Base-by-base conservation (phyloP, 1,284 basidiomycete species). In the Cryptococcus wingfieldii region DNA sequence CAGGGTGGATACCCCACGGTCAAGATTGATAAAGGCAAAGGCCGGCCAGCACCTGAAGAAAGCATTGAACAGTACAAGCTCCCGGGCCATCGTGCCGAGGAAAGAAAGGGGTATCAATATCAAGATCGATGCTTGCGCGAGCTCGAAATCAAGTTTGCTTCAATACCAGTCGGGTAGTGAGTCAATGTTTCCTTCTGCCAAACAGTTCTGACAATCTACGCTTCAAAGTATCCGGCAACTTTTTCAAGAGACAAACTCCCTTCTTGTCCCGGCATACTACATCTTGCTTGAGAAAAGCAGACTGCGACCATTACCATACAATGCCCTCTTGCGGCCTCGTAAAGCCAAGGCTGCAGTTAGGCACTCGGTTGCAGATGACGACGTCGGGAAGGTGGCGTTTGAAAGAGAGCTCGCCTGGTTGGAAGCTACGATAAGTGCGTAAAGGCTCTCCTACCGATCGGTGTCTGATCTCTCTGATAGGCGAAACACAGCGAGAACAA, bases 351-450 rank as follows among this genome's bases (percentile, higher is more conserved):
- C 48, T 28, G 52, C 9, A 27, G 12, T 19, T 8, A 23, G 27
- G 38, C 5, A 3, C n/a, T 42, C 18, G 42, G 50, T 6, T 4
- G 38, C 14, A 10, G 42, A 31, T 67, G 73, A 54, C 55, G 55
- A 60, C 50, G 76, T 68, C 44, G 66, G 77, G 2, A 78, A 81
- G 54, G 65, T 67, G 3, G 80, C 79, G 39, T 82, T 83, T 54
- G 77, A 80, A 55, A 62, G 68, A 49, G 81, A 84, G 69, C 69
- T 76, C 54, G 76, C 67, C 18, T 86, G 82, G 82, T 53, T 74
- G 38, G 53, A 52, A 71, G 18, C 69, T 72, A 18, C 74, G 69
- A 27, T 76, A 75, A 27, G 72, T 68, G 67, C 31, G 62, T 56
- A 18, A 8, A 46, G 12, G n/a, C 12, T 42, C 16, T 16, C 14